Conservation (phyloP, 176 grass and related monocot genomes). For the Sorghum bicolor region Sorghum_bicolor_NCBIv3 NC_012870.2:1005501-1006000, state of each 20-base stretch:
- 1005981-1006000: background rate
- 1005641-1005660: background rate
- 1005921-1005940: background rate
- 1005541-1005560: background rate
- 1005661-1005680: background rate
- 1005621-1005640: background rate
- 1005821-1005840: background rate
- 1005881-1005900: constrained; percentile 8
- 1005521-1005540: background rate
- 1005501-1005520: background rate
- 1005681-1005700: background rate
- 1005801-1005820: background rate
- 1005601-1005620: background rate
- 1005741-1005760: background rate
- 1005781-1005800: constrained; percentile 13
- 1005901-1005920: constrained; percentile 28
- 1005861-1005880: constrained; percentile 2
- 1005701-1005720: background rate
- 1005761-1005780: background rate
- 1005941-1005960: constrained; percentile 9
- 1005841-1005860: background rate
- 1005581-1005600: background rate
- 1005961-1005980: background rate
- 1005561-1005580: background rate
- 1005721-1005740: background rate